Base-by-base conservation (phyloP, 148 eudicot genomes). In the Cornus suecica region DNA sequence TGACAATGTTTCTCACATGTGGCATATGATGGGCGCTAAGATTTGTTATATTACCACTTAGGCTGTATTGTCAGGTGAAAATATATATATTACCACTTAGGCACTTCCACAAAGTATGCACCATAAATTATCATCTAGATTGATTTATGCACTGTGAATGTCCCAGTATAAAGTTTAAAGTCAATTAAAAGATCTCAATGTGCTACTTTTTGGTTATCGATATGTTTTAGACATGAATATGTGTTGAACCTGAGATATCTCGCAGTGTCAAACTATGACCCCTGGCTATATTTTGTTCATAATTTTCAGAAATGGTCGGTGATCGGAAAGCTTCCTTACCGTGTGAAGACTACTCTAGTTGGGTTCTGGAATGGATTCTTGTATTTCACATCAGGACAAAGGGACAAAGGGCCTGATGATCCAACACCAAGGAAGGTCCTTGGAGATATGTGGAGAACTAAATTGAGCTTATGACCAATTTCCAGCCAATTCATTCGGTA, bases 361-460 rank as follows among this genome's bases (percentile, higher is more conserved):
- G 98, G 97, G 18, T 87, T 84, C 78, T 90, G 95, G 94, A 68
- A 96, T 69, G 99, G 99, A 69, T 91, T 89, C 88, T 83, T 96
- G 83, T 90, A 96, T 73, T 96, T 96, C 85, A 91, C 94, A 13
- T 93, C 98, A 6, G 99, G 99, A 48, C 97, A 96, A 81, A 86
- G 98, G 65, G 99, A 96, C 81, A 91, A 72, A 87, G 93, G 99
- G 23, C 97, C 97, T 9, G 91, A 90, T 78, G 90, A 96, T 86
- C 99, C 98, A 27, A 52, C 91, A 18, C 99, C 98, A 25, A 91
- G 58, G 72, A 96, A 96, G 88, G 98, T 96, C 77, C 74, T 93
- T 48, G 98, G 97, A 37, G 97, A 96, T 71, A 83, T 91, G 90
- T 93, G 98, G 98, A 91, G 98, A 86, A 91, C 98, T n/a, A 91